phyloP scores from a whole-genome alignment of 75 land plant species.

The Gnetum montanum region DNA sequence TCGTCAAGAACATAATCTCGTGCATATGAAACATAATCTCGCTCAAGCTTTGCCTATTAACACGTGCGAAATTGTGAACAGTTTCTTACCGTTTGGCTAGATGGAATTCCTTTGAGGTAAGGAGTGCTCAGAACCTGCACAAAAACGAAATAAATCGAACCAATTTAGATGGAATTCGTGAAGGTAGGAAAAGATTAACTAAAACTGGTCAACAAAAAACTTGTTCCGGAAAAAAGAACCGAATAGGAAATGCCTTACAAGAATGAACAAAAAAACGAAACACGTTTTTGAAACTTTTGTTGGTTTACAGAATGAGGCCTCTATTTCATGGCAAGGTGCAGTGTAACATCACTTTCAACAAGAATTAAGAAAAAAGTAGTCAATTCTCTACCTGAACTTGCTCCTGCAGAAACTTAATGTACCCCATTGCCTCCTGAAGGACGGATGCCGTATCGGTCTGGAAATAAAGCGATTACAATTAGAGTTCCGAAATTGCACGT shows the following conservation, averaged over 20 bases:
- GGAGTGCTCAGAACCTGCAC: constrained; percentile 40
- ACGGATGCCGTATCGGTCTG: constrained; percentile 75
- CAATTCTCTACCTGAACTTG: constrained; percentile 47
- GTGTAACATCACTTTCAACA: too few relatives aligned
- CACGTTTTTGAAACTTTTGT: neutral
- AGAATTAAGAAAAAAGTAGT: too few relatives aligned
- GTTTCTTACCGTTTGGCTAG: constrained; percentile 4
- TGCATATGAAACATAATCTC: too few relatives aligned
- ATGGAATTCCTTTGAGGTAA: constrained; percentile 26
- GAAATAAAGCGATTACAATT: constrained; percentile 1
- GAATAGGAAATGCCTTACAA: neutral
- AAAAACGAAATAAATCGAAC: too few relatives aligned
- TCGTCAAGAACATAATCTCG: neutral
- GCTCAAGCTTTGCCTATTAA: too few relatives aligned
- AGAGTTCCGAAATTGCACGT: neutral
- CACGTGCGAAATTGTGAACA: too few relatives aligned
- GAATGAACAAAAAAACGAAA: too few relatives aligned
- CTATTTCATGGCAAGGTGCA: too few relatives aligned
- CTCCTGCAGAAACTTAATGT: constrained; percentile 65
- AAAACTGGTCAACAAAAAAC: too few relatives aligned
- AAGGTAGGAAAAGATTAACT: too few relatives aligned
- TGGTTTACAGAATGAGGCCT: neutral
- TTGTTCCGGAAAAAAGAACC: too few relatives aligned
- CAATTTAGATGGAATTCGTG: too few relatives aligned
- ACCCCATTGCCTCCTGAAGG: constrained; percentile 63